phyloP scores from a whole-genome alignment of 768 basidiomycete species.

The Candolleomyces eurysporus region DNA sequence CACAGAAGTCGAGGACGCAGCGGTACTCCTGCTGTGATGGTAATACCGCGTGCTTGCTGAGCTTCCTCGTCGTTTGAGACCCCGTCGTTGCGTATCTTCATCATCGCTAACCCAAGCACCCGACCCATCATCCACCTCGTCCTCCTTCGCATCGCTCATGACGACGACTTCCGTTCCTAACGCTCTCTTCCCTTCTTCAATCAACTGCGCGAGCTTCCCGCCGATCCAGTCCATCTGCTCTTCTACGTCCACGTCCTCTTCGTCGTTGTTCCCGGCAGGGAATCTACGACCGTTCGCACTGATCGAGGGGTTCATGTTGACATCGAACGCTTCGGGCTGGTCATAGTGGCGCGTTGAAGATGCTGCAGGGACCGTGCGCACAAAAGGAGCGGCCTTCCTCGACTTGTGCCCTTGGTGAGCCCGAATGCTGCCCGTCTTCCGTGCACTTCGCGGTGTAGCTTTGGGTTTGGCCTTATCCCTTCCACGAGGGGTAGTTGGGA shows the following conservation, averaged over 20 bases:
- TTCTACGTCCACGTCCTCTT: conserved; percentile 32
- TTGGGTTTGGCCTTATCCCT: neutral
- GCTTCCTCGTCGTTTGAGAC: conserved; percentile 6
- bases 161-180: conserved; percentile 77
- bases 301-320: neutral
- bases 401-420: neutral
- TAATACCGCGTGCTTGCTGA: conserved; percentile 1
- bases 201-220: conserved; percentile 62
- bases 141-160: conserved; percentile 70
- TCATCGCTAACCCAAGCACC: conserved; percentile 76
- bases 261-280: conserved; percentile 16
- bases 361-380: neutral
- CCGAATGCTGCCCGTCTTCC: neutral
- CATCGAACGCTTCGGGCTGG: neutral
- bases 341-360: neutral
- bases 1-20: neutral
- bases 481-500: too few relatives aligned
- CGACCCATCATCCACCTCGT: conserved; percentile 73
- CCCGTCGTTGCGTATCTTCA: conserved; percentile 11
- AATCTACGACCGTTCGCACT: neutral
- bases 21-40: neutral
- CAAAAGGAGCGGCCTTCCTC: neutral
- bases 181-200: conserved; percentile 77
- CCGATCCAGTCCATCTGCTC: conserved; percentile 85
- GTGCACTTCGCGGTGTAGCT: conserved; percentile 7